Conservation (phyloP, 371 early-diverging fungal genomes). For the Sanchytrium tribonematis region DNA sequence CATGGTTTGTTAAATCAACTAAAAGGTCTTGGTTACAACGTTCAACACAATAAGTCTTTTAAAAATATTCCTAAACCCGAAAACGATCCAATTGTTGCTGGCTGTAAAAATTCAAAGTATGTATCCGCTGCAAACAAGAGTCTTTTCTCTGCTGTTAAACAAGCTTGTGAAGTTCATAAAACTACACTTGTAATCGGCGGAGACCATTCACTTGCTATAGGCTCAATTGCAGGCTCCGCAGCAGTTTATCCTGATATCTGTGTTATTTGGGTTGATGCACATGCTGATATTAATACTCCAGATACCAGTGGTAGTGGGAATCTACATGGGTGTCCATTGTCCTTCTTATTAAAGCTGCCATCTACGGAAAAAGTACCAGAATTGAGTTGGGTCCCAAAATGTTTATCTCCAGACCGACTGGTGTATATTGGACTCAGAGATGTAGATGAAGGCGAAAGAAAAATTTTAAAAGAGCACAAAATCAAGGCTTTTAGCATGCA, state of each 20-base stretch:
- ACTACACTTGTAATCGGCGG: slow-evolving; percentile 76
- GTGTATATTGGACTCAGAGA: slow-evolving; percentile 90
- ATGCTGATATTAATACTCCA: slow-evolving; percentile 90
- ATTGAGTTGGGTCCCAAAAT: slow-evolving; percentile 56
- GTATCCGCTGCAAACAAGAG: not conserved
- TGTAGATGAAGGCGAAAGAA: slow-evolving; percentile 60
- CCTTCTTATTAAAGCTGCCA: slow-evolving; percentile 61
- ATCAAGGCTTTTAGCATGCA: slow-evolving; percentile 88
- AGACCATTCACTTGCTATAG: slow-evolving; percentile 76
- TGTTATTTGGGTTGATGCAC: slow-evolving; percentile 87
- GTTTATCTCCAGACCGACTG: slow-evolving; percentile 37
- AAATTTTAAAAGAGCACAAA: slow-evolving; percentile 34
- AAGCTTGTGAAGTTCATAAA: slow-evolving; percentile 30
- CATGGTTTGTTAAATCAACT: slow-evolving; percentile 54
- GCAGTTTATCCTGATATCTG: slow-evolving; percentile 51
- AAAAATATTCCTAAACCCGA: slow-evolving; percentile 35
- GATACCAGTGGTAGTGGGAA: slow-evolving; percentile 60
- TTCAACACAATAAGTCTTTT: slow-evolving; percentile 44
- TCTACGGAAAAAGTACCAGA: slow-evolving; percentile 22
- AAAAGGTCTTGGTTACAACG: slow-evolving; percentile 44
- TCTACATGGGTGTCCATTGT: slow-evolving; percentile 78
- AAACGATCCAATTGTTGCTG: slow-evolving; percentile 16
- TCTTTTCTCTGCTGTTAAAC: slow-evolving; percentile 11
- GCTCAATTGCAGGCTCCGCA: slow-evolving; percentile 55
- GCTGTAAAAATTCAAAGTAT: slow-evolving; percentile 1